Percentiles rank a stretch among this genome's conserved stretches.
These are phyloP conservation scores for Solanum rostratum DNA, from an alignment of 257 asterid species.

Conservation along the genomic window DNA sequence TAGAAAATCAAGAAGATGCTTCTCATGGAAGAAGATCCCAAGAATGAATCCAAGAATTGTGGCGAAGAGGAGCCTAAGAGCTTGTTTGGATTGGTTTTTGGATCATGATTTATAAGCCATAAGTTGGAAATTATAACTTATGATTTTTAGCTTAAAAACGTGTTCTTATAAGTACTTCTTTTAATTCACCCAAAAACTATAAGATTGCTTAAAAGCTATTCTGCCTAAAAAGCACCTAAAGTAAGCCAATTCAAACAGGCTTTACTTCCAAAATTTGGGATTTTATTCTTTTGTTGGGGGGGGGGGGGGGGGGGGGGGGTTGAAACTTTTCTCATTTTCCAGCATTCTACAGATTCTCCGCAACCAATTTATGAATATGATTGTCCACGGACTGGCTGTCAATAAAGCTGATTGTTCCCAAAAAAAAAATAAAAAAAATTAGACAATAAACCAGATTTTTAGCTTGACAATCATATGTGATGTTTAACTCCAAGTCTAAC, in stretches of 20 bases:
- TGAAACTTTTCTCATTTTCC: background rate
- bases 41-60: background rate
- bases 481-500: background rate
- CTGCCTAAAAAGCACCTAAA: too few relatives aligned
- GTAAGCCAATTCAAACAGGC: too few relatives aligned
- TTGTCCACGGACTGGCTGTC: background rate
- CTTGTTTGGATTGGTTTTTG: background rate
- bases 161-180: too few relatives aligned
- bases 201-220: too few relatives aligned
- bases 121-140: too few relatives aligned
- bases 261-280: background rate
- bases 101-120: too few relatives aligned
- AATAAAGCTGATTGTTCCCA: background rate
- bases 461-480: background rate
- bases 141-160: too few relatives aligned
- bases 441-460: background rate
- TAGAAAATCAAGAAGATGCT: background rate
- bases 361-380: background rate
- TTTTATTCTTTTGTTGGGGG: background rate
- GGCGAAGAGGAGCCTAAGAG: background rate
- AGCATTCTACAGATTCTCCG: background rate
- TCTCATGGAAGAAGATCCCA: background rate
- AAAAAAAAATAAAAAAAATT: background rate
- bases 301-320: background rate
- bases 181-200: too few relatives aligned